These are phyloP conservation scores for Lavandula angustifolia DNA, from an alignment of 257 asterid genomes.

Conservation along the genomic window DNA sequence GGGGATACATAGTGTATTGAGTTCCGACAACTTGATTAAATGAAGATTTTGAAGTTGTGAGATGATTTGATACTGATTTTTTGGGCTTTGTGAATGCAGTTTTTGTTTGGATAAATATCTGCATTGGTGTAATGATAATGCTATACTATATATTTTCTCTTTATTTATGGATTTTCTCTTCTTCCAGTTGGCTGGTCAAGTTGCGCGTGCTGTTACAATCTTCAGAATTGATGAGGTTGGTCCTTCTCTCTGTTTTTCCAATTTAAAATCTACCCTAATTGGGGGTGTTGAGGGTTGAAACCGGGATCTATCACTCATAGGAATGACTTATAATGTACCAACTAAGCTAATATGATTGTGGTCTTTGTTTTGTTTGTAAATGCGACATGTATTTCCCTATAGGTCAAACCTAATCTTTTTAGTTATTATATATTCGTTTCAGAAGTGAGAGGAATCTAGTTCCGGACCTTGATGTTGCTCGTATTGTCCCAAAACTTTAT, in stretches of 20 bases:
- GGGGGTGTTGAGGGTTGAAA: no score
- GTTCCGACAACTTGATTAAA: background rate
- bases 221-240: conserved; percentile 86
- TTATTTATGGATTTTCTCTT: conserved; percentile 12
- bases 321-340: no score
- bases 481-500: background rate
- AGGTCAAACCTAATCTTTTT: background rate
- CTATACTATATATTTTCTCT: background rate
- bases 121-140: conserved; percentile 8
- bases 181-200: conserved; percentile 88
- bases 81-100: conserved; percentile 5
- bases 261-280: no score
- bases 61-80: background rate
- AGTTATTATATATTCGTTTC: background rate
- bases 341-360: no score
- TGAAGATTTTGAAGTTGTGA: background rate
- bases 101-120: background rate
- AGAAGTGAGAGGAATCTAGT: background rate
- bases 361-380: no score
- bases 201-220: conserved; percentile 93
- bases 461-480: background rate
- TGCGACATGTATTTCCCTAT: background rate
- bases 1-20: background rate
- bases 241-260: conserved; percentile 9
- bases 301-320: no score